phyloP scores from a whole-genome alignment of 768 basidiomycete species.

The Daedaleopsis sinensis region DNA sequence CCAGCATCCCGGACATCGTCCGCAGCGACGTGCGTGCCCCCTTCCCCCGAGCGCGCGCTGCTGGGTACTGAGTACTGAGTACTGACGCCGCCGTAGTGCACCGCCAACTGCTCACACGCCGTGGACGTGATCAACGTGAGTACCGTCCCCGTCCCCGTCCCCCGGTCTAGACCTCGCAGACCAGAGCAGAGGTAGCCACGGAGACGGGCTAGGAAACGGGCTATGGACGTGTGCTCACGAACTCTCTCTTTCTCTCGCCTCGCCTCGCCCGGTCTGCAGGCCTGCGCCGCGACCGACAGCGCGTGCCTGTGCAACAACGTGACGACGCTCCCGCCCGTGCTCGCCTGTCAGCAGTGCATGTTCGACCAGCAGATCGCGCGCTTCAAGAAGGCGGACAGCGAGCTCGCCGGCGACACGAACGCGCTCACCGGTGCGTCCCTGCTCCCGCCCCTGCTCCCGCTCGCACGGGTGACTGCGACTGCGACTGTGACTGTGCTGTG shows the following conservation, averaged over 20 bases:
- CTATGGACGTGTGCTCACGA: neutral
- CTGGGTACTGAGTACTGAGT: too few relatives aligned
- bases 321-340: slow-evolving; percentile 44
- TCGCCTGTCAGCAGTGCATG: slow-evolving; percentile 69
- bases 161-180: neutral
- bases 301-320: slow-evolving; percentile 49
- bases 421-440: slow-evolving; percentile 54
- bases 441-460: neutral
- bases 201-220: too few relatives aligned
- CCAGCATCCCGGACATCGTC: slow-evolving; percentile 31
- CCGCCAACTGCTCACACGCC: neutral
- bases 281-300: slow-evolving; percentile 47
- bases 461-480: too few relatives aligned
- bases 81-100: neutral
- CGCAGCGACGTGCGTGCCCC: slow-evolving; percentile 34
- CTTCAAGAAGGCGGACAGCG: slow-evolving; percentile 51
- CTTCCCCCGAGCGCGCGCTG: too few relatives aligned
- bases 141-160: neutral
- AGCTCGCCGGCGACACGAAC: slow-evolving; percentile 58
- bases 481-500: neutral
- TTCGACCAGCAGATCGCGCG: slow-evolving; percentile 59
- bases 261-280: slow-evolving; percentile 25
- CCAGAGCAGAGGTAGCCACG: too few relatives aligned
- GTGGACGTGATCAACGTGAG: slow-evolving; percentile 28
- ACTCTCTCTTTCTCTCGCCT: too few relatives aligned